Evolutionary conservation across 371 early-diverging fungal genomes (phyloP).

Genomic region (Mortierella polycephala): DNA sequence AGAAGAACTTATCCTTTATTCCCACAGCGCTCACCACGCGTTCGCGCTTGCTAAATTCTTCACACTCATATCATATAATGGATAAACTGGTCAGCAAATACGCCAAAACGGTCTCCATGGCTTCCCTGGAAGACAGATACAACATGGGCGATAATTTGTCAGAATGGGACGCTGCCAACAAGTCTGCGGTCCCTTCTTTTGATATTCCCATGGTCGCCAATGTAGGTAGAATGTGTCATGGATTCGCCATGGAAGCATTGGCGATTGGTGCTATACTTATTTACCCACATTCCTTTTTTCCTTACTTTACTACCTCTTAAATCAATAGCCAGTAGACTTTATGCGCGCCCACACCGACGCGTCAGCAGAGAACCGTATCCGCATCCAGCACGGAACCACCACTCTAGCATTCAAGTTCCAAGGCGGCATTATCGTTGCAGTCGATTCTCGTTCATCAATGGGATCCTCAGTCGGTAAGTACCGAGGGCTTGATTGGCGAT

Average conservation of each 20-base stretch:
- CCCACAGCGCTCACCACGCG: too few species aligned
- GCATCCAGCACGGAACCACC: conserved; percentile 99
- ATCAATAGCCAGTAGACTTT: conserved; percentile 71
- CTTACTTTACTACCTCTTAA: background rate
- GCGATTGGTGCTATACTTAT: too few species aligned
- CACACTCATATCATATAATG: too few species aligned
- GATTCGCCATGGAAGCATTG: too few species aligned
- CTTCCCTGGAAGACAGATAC: conserved; percentile 35
- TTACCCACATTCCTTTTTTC: too few species aligned
- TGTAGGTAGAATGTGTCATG: too few species aligned
- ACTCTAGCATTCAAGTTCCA: conserved; percentile 99
- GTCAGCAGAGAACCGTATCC: conserved; percentile 75
- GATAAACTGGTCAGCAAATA: conserved; percentile 69
- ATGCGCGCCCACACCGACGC: conserved; percentile 71
- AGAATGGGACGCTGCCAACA: conserved; percentile 70
- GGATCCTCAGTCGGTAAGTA: conserved; percentile 95
- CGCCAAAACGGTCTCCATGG: conserved; percentile 55
- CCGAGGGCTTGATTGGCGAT: background rate
- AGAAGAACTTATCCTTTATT: too few species aligned
- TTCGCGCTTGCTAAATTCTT: too few species aligned
- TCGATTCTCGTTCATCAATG: conserved; percentile 99
- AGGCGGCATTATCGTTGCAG: conserved; percentile 98
- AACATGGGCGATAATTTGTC: conserved; percentile 32
- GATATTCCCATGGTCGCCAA: conserved; percentile 78
- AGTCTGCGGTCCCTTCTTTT: conserved; percentile 78